These are phyloP conservation scores for Piper longum DNA, from an alignment of 164 flowering plant genomes.

Conservation along the genomic window DNA sequence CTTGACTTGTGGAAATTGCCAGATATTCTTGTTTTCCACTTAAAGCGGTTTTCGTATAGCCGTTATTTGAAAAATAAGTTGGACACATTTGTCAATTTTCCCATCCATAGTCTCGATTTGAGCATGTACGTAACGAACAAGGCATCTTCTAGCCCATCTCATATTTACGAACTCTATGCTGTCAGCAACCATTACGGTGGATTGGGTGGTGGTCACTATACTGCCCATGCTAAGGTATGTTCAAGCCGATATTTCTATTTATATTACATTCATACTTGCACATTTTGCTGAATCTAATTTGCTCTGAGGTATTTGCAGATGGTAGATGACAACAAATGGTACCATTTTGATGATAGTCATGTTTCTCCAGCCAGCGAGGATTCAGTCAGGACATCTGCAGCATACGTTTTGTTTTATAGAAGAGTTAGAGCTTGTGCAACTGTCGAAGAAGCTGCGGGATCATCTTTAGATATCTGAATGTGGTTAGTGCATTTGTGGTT, in stretches of 20 bases:
- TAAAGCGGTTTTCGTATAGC: constrained; percentile 86
- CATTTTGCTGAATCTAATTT: neutral
- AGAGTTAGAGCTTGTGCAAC: constrained; percentile 32
- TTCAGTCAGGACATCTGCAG: constrained; percentile 73
- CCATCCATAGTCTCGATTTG: constrained; percentile 66
- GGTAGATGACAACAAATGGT: constrained; percentile 71
- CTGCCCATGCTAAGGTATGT: constrained; percentile 89
- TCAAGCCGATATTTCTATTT: neutral
- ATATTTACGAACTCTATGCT: constrained; percentile 77
- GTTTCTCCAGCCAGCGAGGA: constrained; percentile 53
- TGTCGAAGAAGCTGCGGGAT: constrained; percentile 21
- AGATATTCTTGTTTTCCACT: constrained; percentile 79
- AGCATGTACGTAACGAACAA: constrained; percentile 56
- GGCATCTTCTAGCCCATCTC: constrained; percentile 25
- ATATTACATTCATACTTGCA: neutral
- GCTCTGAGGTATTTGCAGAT: constrained; percentile 29
- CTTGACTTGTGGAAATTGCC: constrained; percentile 95
- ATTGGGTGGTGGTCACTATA: constrained; percentile 93
- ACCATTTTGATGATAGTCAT: constrained; percentile 77
- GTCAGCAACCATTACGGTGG: constrained; percentile 98
- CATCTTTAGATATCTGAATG: neutral
- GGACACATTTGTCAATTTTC: constrained; percentile 82
- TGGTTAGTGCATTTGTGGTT: too few relatives aligned
- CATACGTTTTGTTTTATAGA: constrained; percentile 70
- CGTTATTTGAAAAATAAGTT: constrained; percentile 78